These are phyloP conservation scores for Cucurbita maxima DNA, from an alignment of 306 rosid genomes.

Conservation along the genomic window DNA sequence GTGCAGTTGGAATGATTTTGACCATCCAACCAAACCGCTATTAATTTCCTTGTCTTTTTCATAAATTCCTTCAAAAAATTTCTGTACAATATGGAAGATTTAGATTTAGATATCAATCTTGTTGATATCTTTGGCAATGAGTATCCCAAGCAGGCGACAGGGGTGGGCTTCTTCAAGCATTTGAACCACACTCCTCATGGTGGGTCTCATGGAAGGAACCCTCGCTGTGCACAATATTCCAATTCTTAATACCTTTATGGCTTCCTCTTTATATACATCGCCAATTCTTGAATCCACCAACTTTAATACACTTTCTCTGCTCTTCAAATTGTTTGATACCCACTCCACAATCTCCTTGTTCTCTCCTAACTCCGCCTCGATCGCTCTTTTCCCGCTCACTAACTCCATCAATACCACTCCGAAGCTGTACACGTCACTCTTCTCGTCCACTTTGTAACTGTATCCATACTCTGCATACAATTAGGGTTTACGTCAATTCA, in stretches of 20 bases:
- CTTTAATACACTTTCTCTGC: constrained; percentile 28
- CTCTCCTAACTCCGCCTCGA: constrained; percentile 62
- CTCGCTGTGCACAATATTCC: constrained; percentile 55
- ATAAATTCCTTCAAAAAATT: too few species aligned
- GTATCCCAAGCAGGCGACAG: constrained; percentile 37
- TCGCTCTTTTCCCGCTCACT: constrained; percentile 70
- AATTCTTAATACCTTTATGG: constrained; percentile 47
- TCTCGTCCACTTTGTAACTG: constrained; percentile 67
- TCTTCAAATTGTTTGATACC: constrained; percentile 42
- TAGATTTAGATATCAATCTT: too few species aligned
- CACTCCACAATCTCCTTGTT: constrained; percentile 65
- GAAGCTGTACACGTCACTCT: constrained; percentile 86
- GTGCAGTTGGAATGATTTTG: too few species aligned
- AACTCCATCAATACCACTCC: constrained; percentile 88
- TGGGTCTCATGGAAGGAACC: constrained; percentile 53
- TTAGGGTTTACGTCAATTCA: too few species aligned
- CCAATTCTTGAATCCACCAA: constrained; percentile 46
- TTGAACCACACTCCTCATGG: constrained; percentile 81
- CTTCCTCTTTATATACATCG: constrained; percentile 42
- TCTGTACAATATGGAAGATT: too few species aligned
- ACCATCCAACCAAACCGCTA: too few species aligned
- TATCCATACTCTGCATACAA: constrained; percentile 62
- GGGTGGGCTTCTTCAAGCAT: constrained; percentile 65
- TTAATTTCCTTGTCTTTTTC: too few species aligned
- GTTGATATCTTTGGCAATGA: constrained; percentile 30